Evolutionary conservation across 208 protist species (phyloP).

Genomic region (Endotrypanum monterogeii): DNA sequence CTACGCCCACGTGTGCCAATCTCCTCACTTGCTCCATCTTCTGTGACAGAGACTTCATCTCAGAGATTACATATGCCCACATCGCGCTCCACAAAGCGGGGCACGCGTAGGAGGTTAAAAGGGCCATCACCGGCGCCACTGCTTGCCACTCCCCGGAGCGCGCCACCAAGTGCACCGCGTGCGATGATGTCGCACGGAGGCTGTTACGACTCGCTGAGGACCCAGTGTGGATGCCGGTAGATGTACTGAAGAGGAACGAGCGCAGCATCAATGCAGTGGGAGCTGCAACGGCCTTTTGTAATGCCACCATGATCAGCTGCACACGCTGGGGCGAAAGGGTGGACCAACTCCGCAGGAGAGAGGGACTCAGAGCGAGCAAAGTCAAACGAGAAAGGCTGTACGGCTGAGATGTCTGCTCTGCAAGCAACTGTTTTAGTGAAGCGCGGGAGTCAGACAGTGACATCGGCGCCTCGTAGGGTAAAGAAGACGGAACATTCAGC

Average conservation of each 20-base stretch:
- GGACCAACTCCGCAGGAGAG: constrained; percentile 6
- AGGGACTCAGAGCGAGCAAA: neutral
- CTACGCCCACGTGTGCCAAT: neutral
- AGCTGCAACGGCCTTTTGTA: constrained; percentile 17
- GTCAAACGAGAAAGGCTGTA: constrained; percentile 19
- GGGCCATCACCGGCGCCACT: constrained; percentile 9
- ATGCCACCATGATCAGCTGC: constrained; percentile 8
- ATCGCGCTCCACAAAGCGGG: constrained; percentile 13
- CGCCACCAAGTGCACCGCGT: neutral
- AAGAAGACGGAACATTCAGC: neutral
- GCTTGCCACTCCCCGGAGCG: constrained; percentile 16
- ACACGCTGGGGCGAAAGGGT: neutral
- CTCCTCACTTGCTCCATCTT: constrained; percentile 1
- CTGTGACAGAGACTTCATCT: constrained; percentile 13
- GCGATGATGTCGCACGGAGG: neutral
- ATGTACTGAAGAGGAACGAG: neutral
- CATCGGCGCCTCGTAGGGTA: neutral
- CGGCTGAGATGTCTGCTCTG: constrained; percentile 2
- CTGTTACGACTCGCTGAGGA: neutral
- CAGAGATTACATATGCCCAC: constrained; percentile 2
- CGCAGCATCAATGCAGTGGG: constrained; percentile 12
- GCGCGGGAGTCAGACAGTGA: neutral
- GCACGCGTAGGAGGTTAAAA: neutral
- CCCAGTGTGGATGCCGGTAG: neutral
- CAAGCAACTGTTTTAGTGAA: neutral